phyloP scores from a whole-genome alignment of 495 filamentous ascomycete species.

The Rhizodiscina lignyota region DNA sequence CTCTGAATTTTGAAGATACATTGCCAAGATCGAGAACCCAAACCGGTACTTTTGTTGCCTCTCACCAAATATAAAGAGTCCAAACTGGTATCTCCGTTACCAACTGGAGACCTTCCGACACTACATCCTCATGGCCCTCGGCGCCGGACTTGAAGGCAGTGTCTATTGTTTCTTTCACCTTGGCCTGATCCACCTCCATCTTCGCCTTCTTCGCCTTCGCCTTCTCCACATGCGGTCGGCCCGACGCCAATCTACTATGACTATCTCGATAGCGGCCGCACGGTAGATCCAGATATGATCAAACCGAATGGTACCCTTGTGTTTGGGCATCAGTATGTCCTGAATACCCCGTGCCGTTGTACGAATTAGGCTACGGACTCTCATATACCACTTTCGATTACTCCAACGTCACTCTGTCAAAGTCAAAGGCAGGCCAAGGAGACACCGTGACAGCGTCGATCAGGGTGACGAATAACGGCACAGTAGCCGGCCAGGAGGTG shows the following conservation, averaged over 20 bases:
- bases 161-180: no score
- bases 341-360: constrained; percentile 39
- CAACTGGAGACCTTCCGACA: no score
- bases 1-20: no score
- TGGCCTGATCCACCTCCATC: no score
- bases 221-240: no score
- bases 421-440: constrained; percentile 27
- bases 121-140: no score
- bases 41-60: no score
- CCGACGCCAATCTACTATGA: constrained; percentile 58
- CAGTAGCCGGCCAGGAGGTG: constrained; percentile 49
- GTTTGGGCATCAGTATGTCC: constrained; percentile 51
- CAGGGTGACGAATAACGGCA: constrained; percentile 52
- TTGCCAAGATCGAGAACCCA: no score
- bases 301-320: constrained; percentile 35
- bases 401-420: constrained; percentile 37
- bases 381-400: constrained; percentile 68
- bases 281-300: constrained; percentile 29
- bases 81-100: no score
- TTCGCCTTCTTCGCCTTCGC: no score
- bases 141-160: no score
- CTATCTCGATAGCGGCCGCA: constrained; percentile 48
- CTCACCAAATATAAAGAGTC: no score
- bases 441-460: constrained; percentile 30
- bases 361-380: constrained; percentile 50